Conservation (phyloP, 106 monocot genomes). For the Allium sativum region DNA sequence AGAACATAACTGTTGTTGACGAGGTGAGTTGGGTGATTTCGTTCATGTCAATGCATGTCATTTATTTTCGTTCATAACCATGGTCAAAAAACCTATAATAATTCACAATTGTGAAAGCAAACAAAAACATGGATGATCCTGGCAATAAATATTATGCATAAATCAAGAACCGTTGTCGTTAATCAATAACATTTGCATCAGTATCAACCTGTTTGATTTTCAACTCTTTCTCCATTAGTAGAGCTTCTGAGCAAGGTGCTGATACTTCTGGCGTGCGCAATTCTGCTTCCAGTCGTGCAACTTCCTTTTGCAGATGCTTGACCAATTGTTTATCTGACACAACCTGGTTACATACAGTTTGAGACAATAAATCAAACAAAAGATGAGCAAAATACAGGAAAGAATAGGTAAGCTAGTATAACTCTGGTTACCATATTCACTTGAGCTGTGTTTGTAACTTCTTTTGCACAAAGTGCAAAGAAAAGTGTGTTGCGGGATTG, state of each 20-base stretch:
- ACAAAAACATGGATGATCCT: too few species aligned
- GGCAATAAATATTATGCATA: too few species aligned
- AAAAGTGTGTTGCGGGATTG: slow-evolving; percentile 93
- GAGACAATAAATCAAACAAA: neutral
- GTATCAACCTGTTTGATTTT: slow-evolving; percentile 58
- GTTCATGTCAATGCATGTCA: too few species aligned
- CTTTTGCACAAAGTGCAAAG: slow-evolving; percentile 90
- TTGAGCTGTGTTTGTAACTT: slow-evolving; percentile 78
- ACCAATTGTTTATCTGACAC: slow-evolving; percentile 92
- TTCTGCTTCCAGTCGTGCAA: slow-evolving; percentile 90
- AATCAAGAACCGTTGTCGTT: too few species aligned
- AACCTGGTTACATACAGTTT: slow-evolving; percentile 36
- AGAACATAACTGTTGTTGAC: too few species aligned
- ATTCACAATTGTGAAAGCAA: too few species aligned
- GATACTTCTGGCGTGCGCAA: slow-evolving; percentile 62
- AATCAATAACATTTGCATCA: too few species aligned
- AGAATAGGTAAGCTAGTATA: neutral
- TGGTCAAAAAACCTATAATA: too few species aligned
- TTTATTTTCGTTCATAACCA: too few species aligned
- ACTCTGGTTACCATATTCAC: slow-evolving; percentile 73
- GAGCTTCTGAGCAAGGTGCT: slow-evolving; percentile 36
- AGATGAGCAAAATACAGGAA: neutral
- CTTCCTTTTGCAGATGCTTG: slow-evolving; percentile 80
- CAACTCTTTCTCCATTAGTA: slow-evolving; percentile 73
- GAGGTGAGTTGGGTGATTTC: too few species aligned